Percentiles rank a stretch among this genome's conserved stretches.
Evolutionary conservation across 2,329 filamentous ascomycete species (phyloP).

Genomic region (Juglanconis juglandina): DNA sequence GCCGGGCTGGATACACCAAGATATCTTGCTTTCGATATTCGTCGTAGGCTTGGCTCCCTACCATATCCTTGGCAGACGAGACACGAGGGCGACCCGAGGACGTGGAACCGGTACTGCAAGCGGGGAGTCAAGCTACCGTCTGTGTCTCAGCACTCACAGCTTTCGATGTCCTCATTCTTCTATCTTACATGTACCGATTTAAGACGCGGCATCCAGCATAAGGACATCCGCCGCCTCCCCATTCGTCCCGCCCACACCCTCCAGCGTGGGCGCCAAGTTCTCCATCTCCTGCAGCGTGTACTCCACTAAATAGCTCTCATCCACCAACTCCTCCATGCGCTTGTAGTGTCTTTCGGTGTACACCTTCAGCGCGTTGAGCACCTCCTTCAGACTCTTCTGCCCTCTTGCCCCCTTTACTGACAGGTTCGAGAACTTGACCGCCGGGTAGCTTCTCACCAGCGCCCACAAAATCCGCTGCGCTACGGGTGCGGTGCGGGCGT

Average conservation of each 20-base stretch:
- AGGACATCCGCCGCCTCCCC: conserved; percentile 22
- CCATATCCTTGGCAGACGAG: no score
- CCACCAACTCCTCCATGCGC: conserved; percentile 81
- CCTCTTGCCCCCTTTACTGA: conserved; percentile 56
- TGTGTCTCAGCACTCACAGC: no score
- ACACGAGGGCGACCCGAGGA: no score
- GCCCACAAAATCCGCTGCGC: conserved; percentile 82
- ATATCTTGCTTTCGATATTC: no score
- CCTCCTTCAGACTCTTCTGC: conserved; percentile 71
- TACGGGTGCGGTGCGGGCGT: conserved; percentile 78
- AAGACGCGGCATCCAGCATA: conserved; percentile 25
- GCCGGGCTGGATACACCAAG: no score
- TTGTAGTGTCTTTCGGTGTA: conserved; percentile 94
- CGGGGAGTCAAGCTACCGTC: no score
- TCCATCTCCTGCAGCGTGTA: conserved; percentile 95
- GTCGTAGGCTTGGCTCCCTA: no score
- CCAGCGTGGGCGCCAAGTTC: conserved; percentile 50
- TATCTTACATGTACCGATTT: background rate
- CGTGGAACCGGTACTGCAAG: no score
- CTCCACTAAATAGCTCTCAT: conserved; percentile 91
- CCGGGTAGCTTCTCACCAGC: conserved; percentile 76
- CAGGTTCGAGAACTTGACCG: conserved; percentile 69
- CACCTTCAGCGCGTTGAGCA: conserved; percentile 79
- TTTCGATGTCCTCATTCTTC: no score
- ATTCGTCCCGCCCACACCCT: conserved; percentile 17